These are phyloP conservation scores for Hypoxylon sp. DNA, from an alignment of 2,329 filamentous ascomycete genomes.

Conservation along the genomic window DNA sequence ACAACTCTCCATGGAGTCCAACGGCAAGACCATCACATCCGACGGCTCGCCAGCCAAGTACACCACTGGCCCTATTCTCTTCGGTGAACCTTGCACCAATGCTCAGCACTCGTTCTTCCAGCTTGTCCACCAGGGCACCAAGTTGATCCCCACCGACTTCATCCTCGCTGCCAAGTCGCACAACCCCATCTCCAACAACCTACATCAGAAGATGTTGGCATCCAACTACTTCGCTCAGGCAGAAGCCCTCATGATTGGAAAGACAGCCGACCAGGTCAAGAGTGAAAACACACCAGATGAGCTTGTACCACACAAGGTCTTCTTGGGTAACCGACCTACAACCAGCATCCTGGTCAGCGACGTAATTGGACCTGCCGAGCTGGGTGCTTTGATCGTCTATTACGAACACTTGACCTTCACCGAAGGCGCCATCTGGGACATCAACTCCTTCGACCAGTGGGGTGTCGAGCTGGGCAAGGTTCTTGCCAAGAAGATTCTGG, in stretches of 20 bases:
- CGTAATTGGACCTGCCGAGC: slow-evolving; percentile 90
- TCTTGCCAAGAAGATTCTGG: slow-evolving; percentile 88
- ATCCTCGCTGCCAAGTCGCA: slow-evolving; percentile 95
- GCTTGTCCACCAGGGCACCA: slow-evolving; percentile 97
- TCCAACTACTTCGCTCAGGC: slow-evolving; percentile 93
- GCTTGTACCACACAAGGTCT: slow-evolving; percentile 97
- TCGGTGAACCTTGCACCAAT: slow-evolving; percentile 98
- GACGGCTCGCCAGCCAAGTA: slow-evolving; percentile 93
- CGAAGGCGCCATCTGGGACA: slow-evolving; percentile 98
- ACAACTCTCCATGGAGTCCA: slow-evolving; percentile 99
- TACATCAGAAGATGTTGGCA: slow-evolving; percentile 95
- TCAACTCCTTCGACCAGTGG: slow-evolving; percentile 99
- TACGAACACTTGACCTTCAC: slow-evolving; percentile 99
- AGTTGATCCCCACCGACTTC: slow-evolving; percentile 98
- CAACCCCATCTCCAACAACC: slow-evolving; percentile 91
- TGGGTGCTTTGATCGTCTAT: slow-evolving; percentile 96
- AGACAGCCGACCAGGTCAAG: slow-evolving; percentile 81
- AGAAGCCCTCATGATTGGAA: slow-evolving; percentile 90
- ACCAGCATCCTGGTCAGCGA: slow-evolving; percentile 91
- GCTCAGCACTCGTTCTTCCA: slow-evolving; percentile 99
- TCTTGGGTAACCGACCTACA: slow-evolving; percentile 96
- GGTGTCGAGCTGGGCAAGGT: slow-evolving; percentile 98
- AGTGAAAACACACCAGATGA: slow-evolving; percentile 76
- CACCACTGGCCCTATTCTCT: slow-evolving; percentile 94
- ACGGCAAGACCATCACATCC: slow-evolving; percentile 95